Evolutionary conservation across 2,329 filamentous ascomycete genomes (phyloP).

Genomic region (Exserohilum turcica): DNA sequence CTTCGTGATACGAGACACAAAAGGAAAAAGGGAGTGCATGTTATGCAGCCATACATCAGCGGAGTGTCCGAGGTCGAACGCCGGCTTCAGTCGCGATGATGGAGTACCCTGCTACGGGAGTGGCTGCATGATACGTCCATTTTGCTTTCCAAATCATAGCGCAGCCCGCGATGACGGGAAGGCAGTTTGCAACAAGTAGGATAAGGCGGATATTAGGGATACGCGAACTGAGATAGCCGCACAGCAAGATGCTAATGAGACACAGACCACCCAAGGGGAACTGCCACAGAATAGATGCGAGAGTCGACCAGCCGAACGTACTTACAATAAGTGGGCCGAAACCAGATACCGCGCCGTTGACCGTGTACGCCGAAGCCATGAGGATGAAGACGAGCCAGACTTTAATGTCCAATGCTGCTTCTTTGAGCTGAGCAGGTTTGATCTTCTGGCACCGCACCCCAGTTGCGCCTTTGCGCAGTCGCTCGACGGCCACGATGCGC

Average conservation of each 20-base stretch:
- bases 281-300: constrained; percentile 60
- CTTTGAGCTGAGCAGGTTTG: constrained; percentile 58
- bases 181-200: constrained; percentile 68
- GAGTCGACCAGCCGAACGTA: constrained; percentile 51
- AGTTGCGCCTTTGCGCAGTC: constrained; percentile 55
- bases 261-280: constrained; percentile 75
- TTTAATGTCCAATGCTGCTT: constrained; percentile 55
- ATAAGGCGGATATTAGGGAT: constrained; percentile 68
- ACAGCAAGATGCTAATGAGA: constrained; percentile 67
- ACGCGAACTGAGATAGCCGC: constrained; percentile 66
- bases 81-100: constrained; percentile 56
- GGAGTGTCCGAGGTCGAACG: constrained; percentile 11
- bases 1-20: constrained; percentile 2
- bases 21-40: not conserved
- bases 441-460: constrained; percentile 59
- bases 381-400: constrained; percentile 49
- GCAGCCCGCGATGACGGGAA: constrained; percentile 76
- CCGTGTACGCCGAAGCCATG: constrained; percentile 61
- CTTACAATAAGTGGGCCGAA: constrained; percentile 48
- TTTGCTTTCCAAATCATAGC: constrained; percentile 73
- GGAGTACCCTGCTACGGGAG: constrained; percentile 72
- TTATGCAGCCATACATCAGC: not conserved
- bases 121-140: constrained; percentile 67
- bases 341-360: constrained; percentile 51
- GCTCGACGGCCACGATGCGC: constrained; percentile 58